A percentile compares a stretch with the other conserved stretches of the same genome.
These are phyloP conservation scores for Sclerotinia minor DNA, from an alignment of 2,329 filamentous ascomycete genomes.

Conservation along the genomic window DNA sequence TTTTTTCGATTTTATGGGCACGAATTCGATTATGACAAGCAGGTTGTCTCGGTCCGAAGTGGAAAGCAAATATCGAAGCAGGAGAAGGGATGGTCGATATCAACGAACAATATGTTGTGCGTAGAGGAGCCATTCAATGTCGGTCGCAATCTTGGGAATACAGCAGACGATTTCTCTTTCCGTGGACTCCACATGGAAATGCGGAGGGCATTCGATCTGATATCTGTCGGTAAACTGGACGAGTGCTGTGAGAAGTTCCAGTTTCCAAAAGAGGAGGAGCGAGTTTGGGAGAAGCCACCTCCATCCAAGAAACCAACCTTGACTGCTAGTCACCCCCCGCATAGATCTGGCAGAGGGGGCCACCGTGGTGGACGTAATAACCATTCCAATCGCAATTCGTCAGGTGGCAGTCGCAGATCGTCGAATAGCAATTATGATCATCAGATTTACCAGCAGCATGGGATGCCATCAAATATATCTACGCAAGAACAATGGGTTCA, in stretches of 20 bases:
- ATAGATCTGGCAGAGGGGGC: conserved; percentile 37
- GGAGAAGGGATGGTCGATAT: conserved; percentile 84
- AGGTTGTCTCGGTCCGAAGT: conserved; percentile 80
- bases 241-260: conserved; percentile 86
- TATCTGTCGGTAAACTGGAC: conserved; percentile 75
- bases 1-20: conserved; percentile 96
- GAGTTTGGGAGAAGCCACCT: conserved; percentile 56
- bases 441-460: conserved; percentile 33
- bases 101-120: conserved; percentile 80
- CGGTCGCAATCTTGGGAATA: conserved; percentile 87
- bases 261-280: conserved; percentile 73
- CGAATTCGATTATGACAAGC: conserved; percentile 85
- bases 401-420: conserved; percentile 39
- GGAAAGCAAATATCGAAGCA: conserved; percentile 77
- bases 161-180: conserved; percentile 92
- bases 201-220: conserved; percentile 79
- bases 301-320: conserved; percentile 53
- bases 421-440: conserved; percentile 41
- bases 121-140: conserved; percentile 97
- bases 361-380: conserved; percentile 37
- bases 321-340: conserved; percentile 58
- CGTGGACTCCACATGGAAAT: conserved; percentile 87
- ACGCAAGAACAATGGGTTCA: conserved; percentile 41
- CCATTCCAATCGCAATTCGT: conserved; percentile 36
- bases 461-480: conserved; percentile 33